These are phyloP conservation scores for Pseudogymnoascus pannorum DNA, from an alignment of 2,329 filamentous ascomycete species.

Conservation along the genomic window DNA sequence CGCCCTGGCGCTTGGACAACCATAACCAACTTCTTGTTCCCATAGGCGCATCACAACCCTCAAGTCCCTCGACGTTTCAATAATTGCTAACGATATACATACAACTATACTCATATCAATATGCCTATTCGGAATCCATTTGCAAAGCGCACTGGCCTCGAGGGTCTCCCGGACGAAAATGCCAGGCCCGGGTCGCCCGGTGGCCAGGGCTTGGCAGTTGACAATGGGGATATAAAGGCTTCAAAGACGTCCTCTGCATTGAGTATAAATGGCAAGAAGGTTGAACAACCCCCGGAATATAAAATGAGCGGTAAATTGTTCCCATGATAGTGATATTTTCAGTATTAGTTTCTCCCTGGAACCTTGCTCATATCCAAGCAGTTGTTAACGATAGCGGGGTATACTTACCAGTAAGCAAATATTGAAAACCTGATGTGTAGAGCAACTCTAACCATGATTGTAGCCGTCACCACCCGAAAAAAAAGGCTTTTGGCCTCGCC, in stretches of 20 bases:
- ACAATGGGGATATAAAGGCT: slow-evolving; percentile 55
- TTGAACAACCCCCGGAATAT: slow-evolving; percentile 58
- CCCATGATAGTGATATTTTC: slow-evolving; percentile 12
- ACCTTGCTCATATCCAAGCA: slow-evolving; percentile 35
- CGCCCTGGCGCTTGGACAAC: slow-evolving; percentile 5
- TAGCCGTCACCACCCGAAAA: slow-evolving; percentile 86
- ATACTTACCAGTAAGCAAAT: slow-evolving; percentile 70
- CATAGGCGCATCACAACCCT: not conserved
- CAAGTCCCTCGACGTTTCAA: not conserved
- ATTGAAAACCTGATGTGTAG: not conserved
- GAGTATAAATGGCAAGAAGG: slow-evolving; percentile 53
- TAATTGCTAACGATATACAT: slow-evolving; percentile 5
- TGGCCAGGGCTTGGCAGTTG: slow-evolving; percentile 45
- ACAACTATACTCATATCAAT: slow-evolving; percentile 18
- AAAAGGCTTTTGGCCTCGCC: slow-evolving; percentile 66
- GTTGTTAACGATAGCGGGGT: slow-evolving; percentile 95
- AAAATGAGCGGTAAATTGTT: slow-evolving; percentile 65
- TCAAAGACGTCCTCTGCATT: slow-evolving; percentile 55
- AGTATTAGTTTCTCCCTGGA: slow-evolving; percentile 12
- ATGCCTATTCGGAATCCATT: slow-evolving; percentile 72
- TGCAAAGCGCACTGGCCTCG: slow-evolving; percentile 45
- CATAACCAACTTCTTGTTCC: slow-evolving; percentile 2
- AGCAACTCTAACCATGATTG: slow-evolving; percentile 12
- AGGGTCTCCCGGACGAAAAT: slow-evolving; percentile 42
- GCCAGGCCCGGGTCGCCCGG: slow-evolving; percentile 37